These are phyloP conservation scores for Paramecium primaurelia DNA, from an alignment of 73 alveolate species.

Conservation along the genomic window DNA sequence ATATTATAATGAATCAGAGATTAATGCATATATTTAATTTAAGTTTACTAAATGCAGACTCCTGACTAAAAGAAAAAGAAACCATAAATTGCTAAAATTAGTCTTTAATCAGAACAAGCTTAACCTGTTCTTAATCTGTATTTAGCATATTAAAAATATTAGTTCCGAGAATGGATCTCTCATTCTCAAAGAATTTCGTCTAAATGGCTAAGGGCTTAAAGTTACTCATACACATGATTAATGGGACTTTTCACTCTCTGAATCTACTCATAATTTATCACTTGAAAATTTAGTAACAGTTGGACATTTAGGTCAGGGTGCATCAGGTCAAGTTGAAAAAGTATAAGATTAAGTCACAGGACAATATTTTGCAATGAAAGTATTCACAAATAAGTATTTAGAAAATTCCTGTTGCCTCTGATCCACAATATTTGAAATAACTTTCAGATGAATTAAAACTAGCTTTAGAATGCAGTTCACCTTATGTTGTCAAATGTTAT, in stretches of 20 bases:
- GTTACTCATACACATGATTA: neutral
- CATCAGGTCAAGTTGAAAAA: conserved; percentile 43
- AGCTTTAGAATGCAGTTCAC: conserved; percentile 49
- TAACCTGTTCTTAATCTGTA: conserved; percentile 12
- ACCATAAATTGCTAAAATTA: neutral
- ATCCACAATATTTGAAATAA: conserved; percentile 11
- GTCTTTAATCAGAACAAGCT: neutral
- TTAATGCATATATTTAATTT: neutral
- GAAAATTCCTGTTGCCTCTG: conserved; percentile 44
- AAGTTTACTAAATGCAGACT: neutral
- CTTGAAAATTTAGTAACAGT: neutral
- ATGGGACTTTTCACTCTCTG: conserved; percentile 17
- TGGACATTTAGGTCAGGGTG: conserved; percentile 12
- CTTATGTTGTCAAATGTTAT: conserved; percentile 85
- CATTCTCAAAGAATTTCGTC: neutral
- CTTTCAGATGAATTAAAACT: conserved; percentile 48
- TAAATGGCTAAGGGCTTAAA: neutral
- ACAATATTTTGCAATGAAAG: conserved; percentile 7
- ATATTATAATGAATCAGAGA: neutral
- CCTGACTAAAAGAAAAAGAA: neutral
- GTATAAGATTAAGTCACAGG: conserved; percentile 29
- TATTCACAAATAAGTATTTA: neutral
- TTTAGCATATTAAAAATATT: neutral
- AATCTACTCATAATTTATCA: neutral
- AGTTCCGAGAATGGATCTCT: conserved; percentile 51